phyloP scores from a whole-genome alignment of 306 rosid genomes.

The Casuarina equisetifolia region DNA sequence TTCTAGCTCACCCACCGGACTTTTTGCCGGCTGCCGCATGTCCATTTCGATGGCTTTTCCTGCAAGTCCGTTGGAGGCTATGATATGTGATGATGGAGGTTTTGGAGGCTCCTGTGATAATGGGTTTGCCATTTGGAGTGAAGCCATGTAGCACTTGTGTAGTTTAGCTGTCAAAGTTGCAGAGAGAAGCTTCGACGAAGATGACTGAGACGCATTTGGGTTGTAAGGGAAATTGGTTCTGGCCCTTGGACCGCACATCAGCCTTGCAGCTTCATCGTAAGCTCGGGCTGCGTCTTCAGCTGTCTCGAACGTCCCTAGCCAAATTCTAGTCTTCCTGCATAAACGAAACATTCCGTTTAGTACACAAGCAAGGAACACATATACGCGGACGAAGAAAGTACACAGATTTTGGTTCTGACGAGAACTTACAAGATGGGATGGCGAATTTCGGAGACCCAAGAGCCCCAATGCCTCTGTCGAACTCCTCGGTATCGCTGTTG shows the following conservation, averaged over 20 bases:
- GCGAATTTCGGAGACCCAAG: conserved; percentile 99
- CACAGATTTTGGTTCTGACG: background rate
- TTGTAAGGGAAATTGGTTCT: conserved; percentile 86
- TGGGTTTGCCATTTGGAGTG: conserved; percentile 70
- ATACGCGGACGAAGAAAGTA: conserved; percentile 16
- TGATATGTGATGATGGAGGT: conserved; percentile 19
- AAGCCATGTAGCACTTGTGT: conserved; percentile 83
- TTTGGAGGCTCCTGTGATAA: conserved; percentile 45
- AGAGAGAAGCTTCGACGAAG: conserved; percentile 86
- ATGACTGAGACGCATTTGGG: conserved; percentile 65
- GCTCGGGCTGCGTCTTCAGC: conserved; percentile 96
- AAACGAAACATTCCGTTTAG: conserved; percentile 16
- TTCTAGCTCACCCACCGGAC: conserved; percentile 30
- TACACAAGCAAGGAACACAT: background rate
- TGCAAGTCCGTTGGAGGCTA: conserved; percentile 26
- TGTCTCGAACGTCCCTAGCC: conserved; percentile 95
- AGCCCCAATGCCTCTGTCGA: conserved; percentile 99
- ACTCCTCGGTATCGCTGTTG: conserved; percentile 95
- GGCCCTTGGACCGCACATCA: conserved; percentile 88
- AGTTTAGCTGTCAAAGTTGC: conserved; percentile 85
- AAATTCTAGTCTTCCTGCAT: conserved; percentile 89
- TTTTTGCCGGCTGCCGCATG: conserved; percentile 33
- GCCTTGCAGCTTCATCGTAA: conserved; percentile 91
- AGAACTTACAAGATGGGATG: conserved; percentile 83
- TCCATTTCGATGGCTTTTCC: conserved; percentile 20